These are phyloP conservation scores for Zygotorulaspora chibaensis DNA, from an alignment of 805 yeast genomes.

Conservation along the genomic window DNA sequence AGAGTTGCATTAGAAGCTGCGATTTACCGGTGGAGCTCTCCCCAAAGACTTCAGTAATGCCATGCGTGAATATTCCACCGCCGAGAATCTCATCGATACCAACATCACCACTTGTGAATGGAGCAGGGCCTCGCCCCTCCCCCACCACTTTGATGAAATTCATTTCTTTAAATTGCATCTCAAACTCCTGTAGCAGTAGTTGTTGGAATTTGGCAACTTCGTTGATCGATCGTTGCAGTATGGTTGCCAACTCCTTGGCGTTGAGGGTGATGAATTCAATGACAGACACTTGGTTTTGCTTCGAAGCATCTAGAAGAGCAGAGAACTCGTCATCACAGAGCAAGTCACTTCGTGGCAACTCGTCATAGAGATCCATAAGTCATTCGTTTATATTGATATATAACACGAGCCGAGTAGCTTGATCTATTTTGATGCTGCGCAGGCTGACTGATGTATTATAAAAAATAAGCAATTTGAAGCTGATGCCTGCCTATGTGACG, in stretches of 20 bases:
- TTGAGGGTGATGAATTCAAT: constrained; percentile 41
- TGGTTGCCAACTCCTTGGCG: constrained; percentile 33
- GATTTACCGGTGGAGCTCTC: constrained; percentile 86
- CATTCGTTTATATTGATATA: background rate
- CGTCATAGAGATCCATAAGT: constrained; percentile 42
- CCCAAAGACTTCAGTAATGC: constrained; percentile 74
- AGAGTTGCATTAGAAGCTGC: constrained; percentile 65
- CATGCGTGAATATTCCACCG: constrained; percentile 55
- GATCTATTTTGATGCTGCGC: background rate
- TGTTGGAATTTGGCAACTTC: constrained; percentile 32
- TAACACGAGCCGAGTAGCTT: background rate
- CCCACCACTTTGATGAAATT: constrained; percentile 2
- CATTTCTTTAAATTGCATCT: constrained; percentile 8
- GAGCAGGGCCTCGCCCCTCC: constrained; percentile 8
- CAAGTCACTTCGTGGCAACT: constrained; percentile 36
- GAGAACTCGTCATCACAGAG: constrained; percentile 35
- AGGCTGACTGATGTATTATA: background rate
- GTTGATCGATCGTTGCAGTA: constrained; percentile 32
- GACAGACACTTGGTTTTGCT: constrained; percentile 34
- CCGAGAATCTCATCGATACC: constrained; percentile 46
- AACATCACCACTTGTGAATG: constrained; percentile 52
- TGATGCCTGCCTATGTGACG: too few relatives aligned
- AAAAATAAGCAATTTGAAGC: too few relatives aligned
- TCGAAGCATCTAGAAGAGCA: constrained; percentile 29
- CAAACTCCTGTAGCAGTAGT: constrained; percentile 17